phyloP scores from a whole-genome alignment of 257 asterid genomes.

The Scutellaria galericulata region DNA sequence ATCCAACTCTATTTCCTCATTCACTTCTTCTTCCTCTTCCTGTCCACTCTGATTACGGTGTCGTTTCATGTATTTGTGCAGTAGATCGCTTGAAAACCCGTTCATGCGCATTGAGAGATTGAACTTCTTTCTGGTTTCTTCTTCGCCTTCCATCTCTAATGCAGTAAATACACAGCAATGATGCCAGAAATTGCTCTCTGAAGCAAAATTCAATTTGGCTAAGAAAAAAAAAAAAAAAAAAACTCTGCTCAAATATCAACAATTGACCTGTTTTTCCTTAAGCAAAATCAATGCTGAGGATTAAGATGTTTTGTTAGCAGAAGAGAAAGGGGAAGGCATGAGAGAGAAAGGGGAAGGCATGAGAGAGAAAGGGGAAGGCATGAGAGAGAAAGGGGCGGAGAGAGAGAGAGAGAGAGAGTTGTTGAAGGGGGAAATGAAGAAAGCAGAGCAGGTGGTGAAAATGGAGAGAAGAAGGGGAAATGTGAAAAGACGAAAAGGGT shows the following conservation, averaged over 20 bases:
- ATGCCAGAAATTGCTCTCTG: not conserved
- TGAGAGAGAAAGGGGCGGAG: slow-evolving; percentile 7
- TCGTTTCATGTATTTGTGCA: slow-evolving; percentile 34
- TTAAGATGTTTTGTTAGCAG: slow-evolving; percentile 3
- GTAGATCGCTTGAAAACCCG: slow-evolving; percentile 49
- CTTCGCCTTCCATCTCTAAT: slow-evolving; percentile 46
- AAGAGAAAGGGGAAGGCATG: slow-evolving; percentile 28
- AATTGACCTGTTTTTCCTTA: not conserved
- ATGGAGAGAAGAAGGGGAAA: not conserved
- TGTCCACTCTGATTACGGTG: slow-evolving; percentile 3
- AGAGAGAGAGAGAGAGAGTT: not conserved
- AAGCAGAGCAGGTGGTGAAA: not conserved
- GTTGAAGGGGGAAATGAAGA: not conserved
- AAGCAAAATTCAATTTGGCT: slow-evolving; percentile 34
- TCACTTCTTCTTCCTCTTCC: slow-evolving; percentile 27
- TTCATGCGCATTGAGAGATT: slow-evolving; percentile 29
- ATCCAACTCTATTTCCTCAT: slow-evolving; percentile 63
- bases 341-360: slow-evolving; percentile 25
- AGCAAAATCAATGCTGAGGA: slow-evolving; percentile 16
- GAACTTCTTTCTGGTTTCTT: slow-evolving; percentile 31
- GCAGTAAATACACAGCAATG: too few relatives aligned
- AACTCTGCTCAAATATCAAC: slow-evolving; percentile 7
- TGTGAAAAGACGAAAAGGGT: slow-evolving; percentile 49
- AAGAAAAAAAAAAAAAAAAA: slow-evolving; percentile 1
- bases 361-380: slow-evolving; percentile 27